These are phyloP conservation scores for Marchantia polymorpha DNA, from an alignment of 225 moss, liverwort and hornwort genomes.

Conservation along the genomic window DNA sequence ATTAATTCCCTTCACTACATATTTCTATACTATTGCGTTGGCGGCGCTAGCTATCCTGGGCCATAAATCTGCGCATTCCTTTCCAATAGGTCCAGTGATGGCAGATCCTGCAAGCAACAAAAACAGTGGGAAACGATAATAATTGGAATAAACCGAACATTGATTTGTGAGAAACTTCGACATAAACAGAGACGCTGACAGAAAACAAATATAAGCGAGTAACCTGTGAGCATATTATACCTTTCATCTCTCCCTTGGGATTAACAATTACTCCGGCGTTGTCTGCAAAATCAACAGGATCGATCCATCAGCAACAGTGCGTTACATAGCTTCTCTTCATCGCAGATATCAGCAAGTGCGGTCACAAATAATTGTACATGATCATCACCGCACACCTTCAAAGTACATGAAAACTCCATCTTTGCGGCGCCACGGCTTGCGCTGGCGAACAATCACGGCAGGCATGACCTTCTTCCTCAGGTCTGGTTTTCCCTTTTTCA, in stretches of 20 bases:
- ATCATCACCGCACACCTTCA: slow-evolving; percentile 47
- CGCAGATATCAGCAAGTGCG: no score
- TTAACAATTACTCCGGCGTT: slow-evolving; percentile 86
- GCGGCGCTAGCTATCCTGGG: slow-evolving; percentile 83
- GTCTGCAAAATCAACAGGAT: slow-evolving; percentile 35
- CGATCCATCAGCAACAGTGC: no score
- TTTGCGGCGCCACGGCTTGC: slow-evolving; percentile 85
- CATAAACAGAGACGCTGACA: no score
- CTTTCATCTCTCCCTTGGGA: slow-evolving; percentile 90
- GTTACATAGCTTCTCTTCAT: no score
- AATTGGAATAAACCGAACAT: no score
- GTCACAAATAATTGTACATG: neutral
- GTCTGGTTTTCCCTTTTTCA: slow-evolving; percentile 80
- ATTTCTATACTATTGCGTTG: slow-evolving; percentile 61
- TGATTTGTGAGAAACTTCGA: no score
- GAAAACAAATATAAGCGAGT: no score
- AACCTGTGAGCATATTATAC: slow-evolving; percentile 23
- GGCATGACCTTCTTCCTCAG: slow-evolving; percentile 83
- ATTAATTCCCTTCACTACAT: neutral
- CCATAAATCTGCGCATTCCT: slow-evolving; percentile 80
- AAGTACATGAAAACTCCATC: slow-evolving; percentile 90
- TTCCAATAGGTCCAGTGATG: slow-evolving; percentile 81
- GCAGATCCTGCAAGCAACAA: slow-evolving; percentile 57
- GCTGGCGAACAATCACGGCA: slow-evolving; percentile 79
- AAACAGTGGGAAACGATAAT: no score